Evolutionary conservation across 1,284 basidiomycete genomes (phyloP).

Genomic region (Papiliotrema laurentii): DNA sequence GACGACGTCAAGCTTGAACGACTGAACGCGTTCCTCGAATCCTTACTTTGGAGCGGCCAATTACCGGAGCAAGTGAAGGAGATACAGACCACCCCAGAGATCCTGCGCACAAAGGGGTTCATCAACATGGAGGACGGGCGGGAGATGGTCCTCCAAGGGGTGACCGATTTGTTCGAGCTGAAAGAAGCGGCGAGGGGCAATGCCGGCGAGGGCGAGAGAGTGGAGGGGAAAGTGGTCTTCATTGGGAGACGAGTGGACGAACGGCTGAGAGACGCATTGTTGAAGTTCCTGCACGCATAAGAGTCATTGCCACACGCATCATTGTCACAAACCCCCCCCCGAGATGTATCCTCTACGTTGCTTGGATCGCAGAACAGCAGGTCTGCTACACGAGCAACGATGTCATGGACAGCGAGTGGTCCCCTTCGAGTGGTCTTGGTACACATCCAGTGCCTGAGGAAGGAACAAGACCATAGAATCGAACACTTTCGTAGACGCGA

Average conservation of each 20-base stretch:
- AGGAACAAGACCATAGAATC: too few species aligned
- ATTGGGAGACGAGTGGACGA: conserved; percentile 72
- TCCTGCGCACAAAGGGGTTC: conserved; percentile 80
- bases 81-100: conserved; percentile 49
- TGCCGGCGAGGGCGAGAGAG: conserved; percentile 50
- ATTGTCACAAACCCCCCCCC: too few species aligned
- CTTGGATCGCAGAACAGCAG: too few species aligned
- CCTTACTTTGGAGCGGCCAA: conserved; percentile 66
- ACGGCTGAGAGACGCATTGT: conserved; percentile 13
- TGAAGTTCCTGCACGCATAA: too few species aligned
- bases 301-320: too few species aligned
- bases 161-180: conserved; percentile 78
- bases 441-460: too few species aligned
- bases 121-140: conserved; percentile 56
- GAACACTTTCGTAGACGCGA: too few species aligned
- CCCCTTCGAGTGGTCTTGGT: too few species aligned
- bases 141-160: conserved; percentile 75
- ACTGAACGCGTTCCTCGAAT: conserved; percentile 73
- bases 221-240: conserved; percentile 70
- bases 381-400: too few species aligned
- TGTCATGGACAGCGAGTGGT: too few species aligned
- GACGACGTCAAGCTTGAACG: conserved; percentile 26
- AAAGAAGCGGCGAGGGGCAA: conserved; percentile 48
- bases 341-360: too few species aligned
- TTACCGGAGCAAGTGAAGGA: conserved; percentile 10